Base-by-base conservation (phyloP, 495 filamentous ascomycete genomes). In the Zalerion maritima region DNA sequence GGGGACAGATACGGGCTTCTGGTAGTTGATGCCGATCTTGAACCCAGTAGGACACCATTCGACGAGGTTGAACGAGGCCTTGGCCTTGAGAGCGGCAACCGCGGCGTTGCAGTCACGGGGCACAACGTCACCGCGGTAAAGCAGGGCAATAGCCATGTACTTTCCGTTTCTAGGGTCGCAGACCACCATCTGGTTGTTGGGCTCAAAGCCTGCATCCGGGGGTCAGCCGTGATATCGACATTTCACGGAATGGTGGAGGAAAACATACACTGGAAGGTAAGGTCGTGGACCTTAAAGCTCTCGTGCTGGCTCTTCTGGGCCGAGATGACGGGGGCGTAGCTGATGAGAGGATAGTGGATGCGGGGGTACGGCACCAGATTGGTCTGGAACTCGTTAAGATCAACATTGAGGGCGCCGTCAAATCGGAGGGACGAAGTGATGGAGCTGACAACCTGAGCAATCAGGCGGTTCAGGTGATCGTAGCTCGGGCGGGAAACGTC, bases 31-130 rank as follows among this genome's bases (percentile, higher is more conserved):
- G 41, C 83, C 83, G 31, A 92, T 64, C 67, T 92, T 92, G 73
- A 92, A 92, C 35, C 83, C 83, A 24, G 83, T 92, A n/a, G 83
- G 83, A 59, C 83, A 92, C 83, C 83, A 92, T 53, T 92, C 83
- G 31, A 92, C 83, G 34, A 91, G 65, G 67, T 89, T 84, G 69
- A 92, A 87, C 15, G 82, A 83, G 6, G 72, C 44, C 65, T 83
- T 86, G 43, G 82, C 75, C 63, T 92, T 92, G 39, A 92, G 67
- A 13, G 73, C 66, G 14, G 78, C 78, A 29, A 87, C 73, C 17
- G 83, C 83, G 24, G 73, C 69, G 40, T 62, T 74, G 60, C 80
- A 84, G 62, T 92, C 83, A 38, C 75, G 80, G 25, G 83, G 79
- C 30, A 89, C 79, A 32, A 83, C 81, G 42, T 92, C 83, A 41